Conservation (phyloP, 306 rosid species). For the Erythrophleum fordii region DNA sequence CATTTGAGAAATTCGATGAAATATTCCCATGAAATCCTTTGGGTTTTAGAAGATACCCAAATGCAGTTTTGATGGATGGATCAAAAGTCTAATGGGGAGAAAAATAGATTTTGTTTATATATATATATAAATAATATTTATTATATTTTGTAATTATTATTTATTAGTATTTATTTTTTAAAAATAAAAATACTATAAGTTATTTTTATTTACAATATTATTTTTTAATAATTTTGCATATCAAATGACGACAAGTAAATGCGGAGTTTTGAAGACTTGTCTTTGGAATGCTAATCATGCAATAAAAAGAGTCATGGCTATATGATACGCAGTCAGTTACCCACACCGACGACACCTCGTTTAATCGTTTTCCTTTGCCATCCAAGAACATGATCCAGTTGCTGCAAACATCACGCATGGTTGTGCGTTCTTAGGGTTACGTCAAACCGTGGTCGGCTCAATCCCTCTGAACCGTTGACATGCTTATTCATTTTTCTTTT, state of each 20-base stretch:
- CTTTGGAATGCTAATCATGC: background rate
- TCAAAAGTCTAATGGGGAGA: background rate
- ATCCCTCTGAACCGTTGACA: background rate
- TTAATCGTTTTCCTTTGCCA: background rate
- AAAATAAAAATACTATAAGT: too few relatives aligned
- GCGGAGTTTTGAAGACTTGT: too few relatives aligned
- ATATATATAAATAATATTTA: too few relatives aligned
- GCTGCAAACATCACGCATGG: background rate
- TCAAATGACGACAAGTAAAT: too few relatives aligned
- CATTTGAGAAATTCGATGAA: background rate
- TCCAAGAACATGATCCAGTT: too few relatives aligned
- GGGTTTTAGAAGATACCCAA: background rate
- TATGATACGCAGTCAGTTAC: background rate
- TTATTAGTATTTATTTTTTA: too few relatives aligned
- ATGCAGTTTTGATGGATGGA: background rate
- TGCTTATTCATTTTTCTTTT: background rate
- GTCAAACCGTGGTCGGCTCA: background rate
- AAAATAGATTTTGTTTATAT: too few relatives aligned
- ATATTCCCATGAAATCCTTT: background rate
- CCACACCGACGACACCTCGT: background rate
- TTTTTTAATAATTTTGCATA: too few relatives aligned
- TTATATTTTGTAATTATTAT: too few relatives aligned
- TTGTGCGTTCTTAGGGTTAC: background rate
- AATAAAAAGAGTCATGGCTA: background rate
- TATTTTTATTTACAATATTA: too few relatives aligned